Conservation (phyloP, 2,329 filamentous ascomycete genomes). For the Fusarium nelsonii region DNA sequence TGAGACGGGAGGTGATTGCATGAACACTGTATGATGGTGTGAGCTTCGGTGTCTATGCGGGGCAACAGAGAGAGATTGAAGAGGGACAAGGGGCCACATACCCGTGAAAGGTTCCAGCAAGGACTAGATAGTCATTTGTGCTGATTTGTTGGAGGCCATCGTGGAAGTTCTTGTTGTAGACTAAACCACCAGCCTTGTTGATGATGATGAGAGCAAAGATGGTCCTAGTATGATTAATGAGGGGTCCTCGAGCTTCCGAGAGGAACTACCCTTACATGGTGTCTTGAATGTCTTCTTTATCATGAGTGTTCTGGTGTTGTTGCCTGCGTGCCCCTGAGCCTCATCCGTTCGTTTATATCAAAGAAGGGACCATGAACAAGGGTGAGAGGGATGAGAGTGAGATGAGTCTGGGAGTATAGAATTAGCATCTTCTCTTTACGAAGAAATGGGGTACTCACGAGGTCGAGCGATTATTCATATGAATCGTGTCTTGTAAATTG, state of each 20-base stretch:
- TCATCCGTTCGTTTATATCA: conserved; percentile 42
- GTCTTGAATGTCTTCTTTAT: conserved; percentile 6
- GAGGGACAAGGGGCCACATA: conserved; percentile 53
- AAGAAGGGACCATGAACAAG: conserved; percentile 39
- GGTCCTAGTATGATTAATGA: conserved; percentile 70
- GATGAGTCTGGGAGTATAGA: conserved; percentile 23
- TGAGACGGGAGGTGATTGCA: conserved; percentile 74
- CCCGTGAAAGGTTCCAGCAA: conserved; percentile 98
- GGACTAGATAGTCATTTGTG: conserved; percentile 95
- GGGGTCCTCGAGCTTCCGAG: neutral
- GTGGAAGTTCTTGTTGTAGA: conserved; percentile 96
- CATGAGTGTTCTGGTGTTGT: conserved; percentile 21
- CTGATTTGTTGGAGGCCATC: conserved; percentile 87
- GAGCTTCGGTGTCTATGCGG: conserved; percentile 25
- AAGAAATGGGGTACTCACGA: conserved; percentile 10
- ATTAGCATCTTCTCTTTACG: neutral
- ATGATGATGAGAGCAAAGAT: conserved; percentile 97
- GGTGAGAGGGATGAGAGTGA: conserved; percentile 27
- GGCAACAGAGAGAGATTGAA: neutral
- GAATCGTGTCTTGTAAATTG: neutral
- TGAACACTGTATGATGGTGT: conserved; percentile 66
- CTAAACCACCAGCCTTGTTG: conserved; percentile 96
- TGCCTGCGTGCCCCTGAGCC: conserved; percentile 36
- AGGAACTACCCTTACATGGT: conserved; percentile 32
- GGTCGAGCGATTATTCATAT: neutral